Conservation (phyloP, 345 rosid genomes). For the Camelina laxa region DNA sequence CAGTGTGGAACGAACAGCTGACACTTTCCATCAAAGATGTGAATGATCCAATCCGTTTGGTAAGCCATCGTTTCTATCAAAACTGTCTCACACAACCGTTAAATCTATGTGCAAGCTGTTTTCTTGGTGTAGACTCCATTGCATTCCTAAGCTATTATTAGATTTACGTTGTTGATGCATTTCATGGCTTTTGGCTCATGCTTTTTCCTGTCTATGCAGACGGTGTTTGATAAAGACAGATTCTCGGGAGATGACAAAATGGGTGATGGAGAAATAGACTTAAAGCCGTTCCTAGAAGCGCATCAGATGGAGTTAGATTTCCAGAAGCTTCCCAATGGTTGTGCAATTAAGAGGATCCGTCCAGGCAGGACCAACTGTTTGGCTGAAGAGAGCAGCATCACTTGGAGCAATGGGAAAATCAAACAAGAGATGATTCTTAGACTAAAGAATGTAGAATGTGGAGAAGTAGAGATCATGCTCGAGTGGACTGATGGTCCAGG, state of each 20-base stretch:
- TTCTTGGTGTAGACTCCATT: background rate
- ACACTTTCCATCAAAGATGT: slow-evolving; percentile 69
- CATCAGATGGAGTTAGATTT: slow-evolving; percentile 54
- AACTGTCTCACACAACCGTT: background rate
- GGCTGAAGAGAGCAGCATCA: slow-evolving; percentile 63
- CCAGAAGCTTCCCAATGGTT: slow-evolving; percentile 60
- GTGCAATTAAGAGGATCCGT: slow-evolving; percentile 59
- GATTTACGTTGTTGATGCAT: slow-evolving; percentile 26
- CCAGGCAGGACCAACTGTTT: slow-evolving; percentile 62
- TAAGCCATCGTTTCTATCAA: slow-evolving; percentile 43
- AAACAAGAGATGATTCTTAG: slow-evolving; percentile 66
- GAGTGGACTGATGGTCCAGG: slow-evolving; percentile 70
- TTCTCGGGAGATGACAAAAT: slow-evolving; percentile 73
- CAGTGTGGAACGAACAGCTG: slow-evolving; percentile 81
- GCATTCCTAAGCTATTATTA: background rate
- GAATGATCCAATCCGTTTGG: slow-evolving; percentile 59
- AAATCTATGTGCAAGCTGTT: background rate
- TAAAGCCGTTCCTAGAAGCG: slow-evolving; percentile 63
- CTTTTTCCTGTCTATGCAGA: slow-evolving; percentile 48
- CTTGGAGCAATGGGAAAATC: slow-evolving; percentile 58
- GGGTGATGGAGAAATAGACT: slow-evolving; percentile 80
- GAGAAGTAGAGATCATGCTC: slow-evolving; percentile 67
- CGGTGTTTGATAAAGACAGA: slow-evolving; percentile 81
- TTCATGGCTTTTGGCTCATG: slow-evolving; percentile 11
- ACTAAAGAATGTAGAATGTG: slow-evolving; percentile 63